Conservation (phyloP, 768 basidiomycete genomes). For the Kwoniella dejecticola region DNA sequence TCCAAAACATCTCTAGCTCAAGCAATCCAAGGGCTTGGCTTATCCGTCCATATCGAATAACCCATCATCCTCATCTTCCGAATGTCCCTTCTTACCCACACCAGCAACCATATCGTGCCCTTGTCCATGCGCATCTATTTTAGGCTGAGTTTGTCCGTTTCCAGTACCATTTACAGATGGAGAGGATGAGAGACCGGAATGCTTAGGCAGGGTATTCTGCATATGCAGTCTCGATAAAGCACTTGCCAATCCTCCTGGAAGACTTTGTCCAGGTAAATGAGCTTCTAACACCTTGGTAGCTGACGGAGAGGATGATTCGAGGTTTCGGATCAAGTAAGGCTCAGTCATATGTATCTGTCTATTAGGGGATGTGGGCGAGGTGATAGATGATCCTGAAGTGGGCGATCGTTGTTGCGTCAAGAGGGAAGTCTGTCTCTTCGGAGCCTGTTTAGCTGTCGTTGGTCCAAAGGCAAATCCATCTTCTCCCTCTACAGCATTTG, state of each 20-base stretch:
- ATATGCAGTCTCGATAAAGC: conserved; percentile 90
- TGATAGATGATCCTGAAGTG: conserved; percentile 8
- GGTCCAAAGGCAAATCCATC: conserved; percentile 33
- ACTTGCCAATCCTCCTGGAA: conserved; percentile 88
- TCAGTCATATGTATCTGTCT: conserved; percentile 17
- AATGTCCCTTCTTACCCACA: too few relatives aligned
- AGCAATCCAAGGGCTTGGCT: too few relatives aligned
- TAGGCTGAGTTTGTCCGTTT: too few relatives aligned
- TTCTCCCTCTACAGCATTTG: background rate
- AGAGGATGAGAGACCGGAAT: background rate
- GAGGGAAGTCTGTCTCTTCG: conserved; percentile 28
- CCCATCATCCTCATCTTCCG: conserved; percentile 40
- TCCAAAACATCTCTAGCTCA: too few relatives aligned
- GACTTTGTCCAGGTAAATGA: conserved; percentile 85
- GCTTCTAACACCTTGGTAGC: conserved; percentile 72
- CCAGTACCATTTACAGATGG: too few relatives aligned
- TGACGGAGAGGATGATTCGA: conserved; percentile 60
- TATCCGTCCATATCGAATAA: conserved; percentile 49
- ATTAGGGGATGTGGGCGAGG: conserved; percentile 7
- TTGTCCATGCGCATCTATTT: background rate
- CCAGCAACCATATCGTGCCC: too few relatives aligned
- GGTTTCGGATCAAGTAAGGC: conserved; percentile 27
- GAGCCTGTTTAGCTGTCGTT: conserved; percentile 19
- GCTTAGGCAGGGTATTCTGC: conserved; percentile 40
- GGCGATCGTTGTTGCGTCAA: conserved; percentile 40